Evolutionary conservation across 2,329 filamentous ascomycete genomes (phyloP).

Genomic region (Eutypella sp.): DNA sequence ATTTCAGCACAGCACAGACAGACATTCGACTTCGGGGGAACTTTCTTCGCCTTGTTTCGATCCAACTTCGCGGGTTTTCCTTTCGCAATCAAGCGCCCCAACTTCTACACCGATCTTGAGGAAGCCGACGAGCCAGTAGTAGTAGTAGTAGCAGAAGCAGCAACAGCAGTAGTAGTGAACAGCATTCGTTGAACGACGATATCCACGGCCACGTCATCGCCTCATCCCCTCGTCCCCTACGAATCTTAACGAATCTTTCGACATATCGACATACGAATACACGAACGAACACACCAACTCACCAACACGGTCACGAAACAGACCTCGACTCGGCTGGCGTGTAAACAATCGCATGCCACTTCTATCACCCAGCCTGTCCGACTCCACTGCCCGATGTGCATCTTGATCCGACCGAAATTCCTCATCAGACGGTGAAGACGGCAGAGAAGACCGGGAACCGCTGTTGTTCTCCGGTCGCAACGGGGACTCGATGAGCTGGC

Average conservation of each 20-base stretch:
- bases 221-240: neutral
- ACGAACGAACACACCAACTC: neutral
- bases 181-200: too few relatives aligned
- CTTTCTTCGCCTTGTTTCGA: too few relatives aligned
- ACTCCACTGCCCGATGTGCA: conserved; percentile 16
- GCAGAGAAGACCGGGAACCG: conserved; percentile 13
- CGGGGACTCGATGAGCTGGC: conserved; percentile 29
- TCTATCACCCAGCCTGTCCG: neutral
- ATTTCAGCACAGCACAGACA: too few relatives aligned
- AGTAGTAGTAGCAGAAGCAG: too few relatives aligned
- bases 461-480: conserved; percentile 9
- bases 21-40: too few relatives aligned
- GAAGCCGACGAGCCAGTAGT: too few relatives aligned
- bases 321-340: neutral
- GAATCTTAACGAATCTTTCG: too few relatives aligned
- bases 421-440: conserved; percentile 21
- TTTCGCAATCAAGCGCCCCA: too few relatives aligned
- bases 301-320: neutral
- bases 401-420: conserved; percentile 11
- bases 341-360: neutral
- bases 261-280: too few relatives aligned
- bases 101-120: too few relatives aligned
- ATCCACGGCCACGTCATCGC: neutral
- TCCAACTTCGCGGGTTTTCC: too few relatives aligned
- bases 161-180: too few relatives aligned